Base-by-base conservation (phyloP, 1,284 basidiomycete genomes). In the Cutaneotrichosporon daszewskae region DNA sequence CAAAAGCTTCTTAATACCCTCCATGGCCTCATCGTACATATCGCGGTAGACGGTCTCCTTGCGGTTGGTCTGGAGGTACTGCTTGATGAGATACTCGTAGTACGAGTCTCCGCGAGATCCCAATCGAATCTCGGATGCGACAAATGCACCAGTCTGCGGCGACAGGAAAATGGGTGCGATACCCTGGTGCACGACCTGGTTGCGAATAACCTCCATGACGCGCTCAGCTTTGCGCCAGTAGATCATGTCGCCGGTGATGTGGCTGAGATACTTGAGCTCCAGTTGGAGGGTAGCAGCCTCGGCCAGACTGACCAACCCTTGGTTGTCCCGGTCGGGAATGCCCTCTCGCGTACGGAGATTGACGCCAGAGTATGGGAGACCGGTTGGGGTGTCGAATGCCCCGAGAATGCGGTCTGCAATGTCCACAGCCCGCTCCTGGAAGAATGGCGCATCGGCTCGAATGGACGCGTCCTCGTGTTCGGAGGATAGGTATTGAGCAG, bases 81-180 rank as follows among this genome's bases (percentile, higher is more conserved):
- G 74, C 59, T 90, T 90, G 80, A 90, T 60, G 22, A 95, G 75
- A 62, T 94, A 94, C 69, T 96, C 92, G 66, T 95, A 97, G 72
- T 85, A 96, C 5, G 88, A 92, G 70, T 97, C 92, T 18, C 86
- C 92, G 23, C 92, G 79, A 14, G 89, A 92, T 9, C 92, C 92
- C 13, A 96, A 77, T 9, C 92, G 82, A 49, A 97, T 87, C 28
- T 85, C 80, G 17, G 84, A 82, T 10, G 80, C 72, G 25, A 81
- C 74, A 58, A 87, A 94, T 32, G 76, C 73, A 7, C 88, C 90
- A 26, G 73, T 76, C 16, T 79, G 62, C 0, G 82, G 75, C 41
- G 85, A 78, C 74, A 95, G 76, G 61, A 87, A 90, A 48, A 95
- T 89, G 1, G 90, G 85, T 0, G 82, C 83, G 23, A 96, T 72